A percentile compares a stretch with the other conserved stretches of the same genome.
These are phyloP conservation scores for Wickerhamiella parazyma DNA, from an alignment of 805 yeast species.

Conservation along the genomic window DNA sequence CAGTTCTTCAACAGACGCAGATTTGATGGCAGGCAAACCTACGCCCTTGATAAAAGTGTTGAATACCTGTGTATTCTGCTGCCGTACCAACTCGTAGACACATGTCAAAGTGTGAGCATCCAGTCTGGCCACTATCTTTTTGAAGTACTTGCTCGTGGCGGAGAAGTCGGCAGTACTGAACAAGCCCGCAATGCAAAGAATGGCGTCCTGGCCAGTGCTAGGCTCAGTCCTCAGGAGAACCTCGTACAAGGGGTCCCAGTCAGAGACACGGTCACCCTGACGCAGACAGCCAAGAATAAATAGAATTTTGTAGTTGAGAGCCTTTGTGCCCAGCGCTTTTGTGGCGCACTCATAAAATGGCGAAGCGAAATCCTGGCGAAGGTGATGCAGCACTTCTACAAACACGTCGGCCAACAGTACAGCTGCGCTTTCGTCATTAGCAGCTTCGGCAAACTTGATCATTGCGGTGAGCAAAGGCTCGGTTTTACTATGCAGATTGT, in stretches of 20 bases:
- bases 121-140: slow-evolving; percentile 4
- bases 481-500: slow-evolving; percentile 63
- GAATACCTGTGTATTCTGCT: slow-evolving; percentile 11
- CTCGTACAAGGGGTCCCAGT: slow-evolving; percentile 21
- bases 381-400: slow-evolving; percentile 24
- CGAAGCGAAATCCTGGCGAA: slow-evolving; percentile 21
- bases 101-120: slow-evolving; percentile 16
- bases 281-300: slow-evolving; percentile 24
- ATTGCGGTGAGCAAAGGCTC: slow-evolving; percentile 30
- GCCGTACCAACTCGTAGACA: slow-evolving; percentile 12
- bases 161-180: slow-evolving; percentile 16
- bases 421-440: neutral
- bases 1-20: neutral
- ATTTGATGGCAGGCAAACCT: neutral
- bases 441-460: slow-evolving; percentile 9
- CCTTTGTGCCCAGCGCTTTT: neutral
- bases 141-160: slow-evolving; percentile 12
- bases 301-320: slow-evolving; percentile 14
- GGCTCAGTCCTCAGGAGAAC: neutral
- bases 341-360: slow-evolving; percentile 18
- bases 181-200: slow-evolving; percentile 12
- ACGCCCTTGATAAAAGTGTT: slow-evolving; percentile 12
- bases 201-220: slow-evolving; percentile 6
- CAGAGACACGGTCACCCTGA: slow-evolving; percentile 27
- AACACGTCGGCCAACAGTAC: slow-evolving; percentile 16